Evolutionary conservation across 495 filamentous ascomycete genomes (phyloP).

Genomic region (Penicillium mononematosum): DNA sequence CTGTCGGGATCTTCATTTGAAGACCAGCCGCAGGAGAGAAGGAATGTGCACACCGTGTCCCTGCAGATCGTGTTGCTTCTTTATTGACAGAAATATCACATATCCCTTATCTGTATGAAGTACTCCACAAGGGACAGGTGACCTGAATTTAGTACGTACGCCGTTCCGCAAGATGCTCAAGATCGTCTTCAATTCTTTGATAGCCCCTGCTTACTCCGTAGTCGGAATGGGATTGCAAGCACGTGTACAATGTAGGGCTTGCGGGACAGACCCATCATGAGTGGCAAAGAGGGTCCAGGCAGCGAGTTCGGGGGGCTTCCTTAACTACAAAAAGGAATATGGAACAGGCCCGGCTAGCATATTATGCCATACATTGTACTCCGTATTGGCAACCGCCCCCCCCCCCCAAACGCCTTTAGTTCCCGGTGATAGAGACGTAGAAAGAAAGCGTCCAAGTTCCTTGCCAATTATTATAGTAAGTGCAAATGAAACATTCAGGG

Average conservation of each 20-base stretch:
- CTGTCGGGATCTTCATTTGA: not conserved
- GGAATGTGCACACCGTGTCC: slow-evolving; percentile 1
- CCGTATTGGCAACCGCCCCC: slow-evolving; percentile 4
- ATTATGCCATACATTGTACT: not conserved
- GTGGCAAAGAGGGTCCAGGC: not conserved
- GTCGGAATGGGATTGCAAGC: not conserved
- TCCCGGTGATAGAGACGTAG: slow-evolving; percentile 9
- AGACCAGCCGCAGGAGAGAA: not conserved
- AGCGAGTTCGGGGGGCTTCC: not conserved
- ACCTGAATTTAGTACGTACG: not conserved
- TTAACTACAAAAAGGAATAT: not conserved
- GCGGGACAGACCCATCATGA: not conserved
- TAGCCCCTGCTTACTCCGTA: slow-evolving; percentile 11
- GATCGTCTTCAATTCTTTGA: slow-evolving; percentile 13
- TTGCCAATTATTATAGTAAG: not conserved
- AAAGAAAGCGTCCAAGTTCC: not conserved
- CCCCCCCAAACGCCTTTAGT: not conserved
- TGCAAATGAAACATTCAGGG: not conserved
- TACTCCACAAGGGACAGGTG: slow-evolving; percentile 9
- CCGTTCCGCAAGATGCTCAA: slow-evolving; percentile 16
- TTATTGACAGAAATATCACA: not conserved
- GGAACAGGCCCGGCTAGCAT: not conserved
- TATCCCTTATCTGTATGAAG: not conserved
- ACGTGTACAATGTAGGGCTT: slow-evolving; percentile 3
- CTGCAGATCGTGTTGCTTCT: not conserved